Conservation (phyloP, 805 yeast species). For the Ogataea thermomethanolica region DNA sequence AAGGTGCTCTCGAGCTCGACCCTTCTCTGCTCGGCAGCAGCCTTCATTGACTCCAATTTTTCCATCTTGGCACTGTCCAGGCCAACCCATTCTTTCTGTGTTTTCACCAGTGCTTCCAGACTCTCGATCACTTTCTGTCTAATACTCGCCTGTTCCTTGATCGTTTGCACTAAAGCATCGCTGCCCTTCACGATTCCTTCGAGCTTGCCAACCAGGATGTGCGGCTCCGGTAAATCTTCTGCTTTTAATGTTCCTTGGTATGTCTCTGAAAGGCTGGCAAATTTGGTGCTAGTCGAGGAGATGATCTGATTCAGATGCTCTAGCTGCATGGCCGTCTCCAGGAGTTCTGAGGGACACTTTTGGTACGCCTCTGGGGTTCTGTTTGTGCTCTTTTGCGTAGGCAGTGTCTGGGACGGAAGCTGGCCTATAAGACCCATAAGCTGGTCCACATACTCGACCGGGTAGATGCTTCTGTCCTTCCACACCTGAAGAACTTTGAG, state of each 20-base stretch:
- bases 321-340: constrained; percentile 22
- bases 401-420: neutral
- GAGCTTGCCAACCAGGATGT: constrained; percentile 25
- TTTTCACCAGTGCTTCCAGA: constrained; percentile 26
- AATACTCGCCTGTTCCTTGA: constrained; percentile 15
- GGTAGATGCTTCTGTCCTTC: constrained; percentile 51
- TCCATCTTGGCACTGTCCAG: constrained; percentile 23
- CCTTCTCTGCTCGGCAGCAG: constrained; percentile 18
- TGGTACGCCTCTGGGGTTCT: constrained; percentile 2
- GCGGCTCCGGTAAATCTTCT: constrained; percentile 33
- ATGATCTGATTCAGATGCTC: constrained; percentile 24
- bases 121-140: constrained; percentile 25
- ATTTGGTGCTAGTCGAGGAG: constrained; percentile 17
- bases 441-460: constrained; percentile 18
- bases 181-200: constrained; percentile 16
- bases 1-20: constrained; percentile 27
- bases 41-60: constrained; percentile 18
- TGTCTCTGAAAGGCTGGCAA: constrained; percentile 20
- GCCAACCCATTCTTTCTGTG: constrained; percentile 32
- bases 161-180: constrained; percentile 11
- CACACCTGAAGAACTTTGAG: constrained; percentile 53
- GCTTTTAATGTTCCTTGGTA: constrained; percentile 27
- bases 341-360: constrained; percentile 26
- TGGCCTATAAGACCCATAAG: constrained; percentile 10
- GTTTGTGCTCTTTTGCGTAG: constrained; percentile 1